Evolutionary conservation across 2,329 filamentous ascomycete genomes (phyloP).

Genomic region (Scedosporium apiospermum): DNA sequence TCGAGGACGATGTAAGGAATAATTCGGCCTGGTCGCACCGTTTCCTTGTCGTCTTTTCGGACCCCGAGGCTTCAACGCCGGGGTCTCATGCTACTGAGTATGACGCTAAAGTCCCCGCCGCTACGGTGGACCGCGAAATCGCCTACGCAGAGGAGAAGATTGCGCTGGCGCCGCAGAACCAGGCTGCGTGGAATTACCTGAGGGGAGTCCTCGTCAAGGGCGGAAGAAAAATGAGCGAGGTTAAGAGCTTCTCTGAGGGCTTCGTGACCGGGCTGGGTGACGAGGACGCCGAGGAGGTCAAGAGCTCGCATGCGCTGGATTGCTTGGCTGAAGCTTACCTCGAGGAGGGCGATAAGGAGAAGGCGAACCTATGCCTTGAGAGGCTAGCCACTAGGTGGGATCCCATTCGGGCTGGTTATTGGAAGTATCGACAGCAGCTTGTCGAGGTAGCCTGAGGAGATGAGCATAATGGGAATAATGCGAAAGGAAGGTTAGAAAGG

Average conservation of each 20-base stretch:
- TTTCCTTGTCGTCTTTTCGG: slow-evolving; percentile 80
- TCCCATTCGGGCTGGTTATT: slow-evolving; percentile 83
- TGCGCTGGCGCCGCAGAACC: slow-evolving; percentile 77
- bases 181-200: slow-evolving; percentile 89
- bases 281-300: slow-evolving; percentile 39
- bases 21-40: slow-evolving; percentile 98
- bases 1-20: slow-evolving; percentile 78
- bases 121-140: slow-evolving; percentile 65
- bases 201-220: slow-evolving; percentile 64
- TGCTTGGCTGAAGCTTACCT: slow-evolving; percentile 60
- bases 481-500: not conserved
- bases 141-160: slow-evolving; percentile 66
- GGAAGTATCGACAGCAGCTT: slow-evolving; percentile 50
- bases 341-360: slow-evolving; percentile 44
- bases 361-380: slow-evolving; percentile 60
- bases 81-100: slow-evolving; percentile 38
- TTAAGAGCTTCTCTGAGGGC: slow-evolving; percentile 38
- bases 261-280: slow-evolving; percentile 40
- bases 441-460: not conserved
- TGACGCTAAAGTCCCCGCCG: slow-evolving; percentile 48
- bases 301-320: slow-evolving; percentile 60
- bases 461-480: not conserved
- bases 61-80: slow-evolving; percentile 40
- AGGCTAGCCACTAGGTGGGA: slow-evolving; percentile 81
- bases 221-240: slow-evolving; percentile 35